A percentile compares a stretch with the other conserved stretches of the same genome.
phyloP scores from a whole-genome alignment of 2,329 filamentous ascomycete species.

The Neopestalotiopsis clavispora region DNA sequence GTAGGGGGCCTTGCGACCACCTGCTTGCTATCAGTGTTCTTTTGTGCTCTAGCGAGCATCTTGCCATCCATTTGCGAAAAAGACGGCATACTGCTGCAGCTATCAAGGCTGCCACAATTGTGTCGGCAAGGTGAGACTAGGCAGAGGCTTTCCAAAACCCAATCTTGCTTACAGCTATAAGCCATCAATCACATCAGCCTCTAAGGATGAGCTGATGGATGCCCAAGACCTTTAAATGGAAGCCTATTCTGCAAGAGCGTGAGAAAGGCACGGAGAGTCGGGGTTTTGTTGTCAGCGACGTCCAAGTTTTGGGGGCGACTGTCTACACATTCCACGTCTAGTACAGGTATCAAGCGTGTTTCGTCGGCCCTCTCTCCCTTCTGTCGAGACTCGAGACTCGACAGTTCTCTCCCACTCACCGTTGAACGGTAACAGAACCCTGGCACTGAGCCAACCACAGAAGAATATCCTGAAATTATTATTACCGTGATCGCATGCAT shows the following conservation, averaged over 20 bases:
- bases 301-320: not conserved
- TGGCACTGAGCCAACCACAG: conserved; percentile 13
- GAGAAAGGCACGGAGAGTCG: not conserved
- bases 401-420: not conserved
- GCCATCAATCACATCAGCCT: not conserved
- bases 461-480: not conserved
- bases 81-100: not conserved
- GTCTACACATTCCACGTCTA: not conserved
- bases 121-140: not conserved
- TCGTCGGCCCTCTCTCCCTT: conserved; percentile 7
- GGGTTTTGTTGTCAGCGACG: not conserved
- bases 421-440: not conserved
- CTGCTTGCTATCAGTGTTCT: not conserved
- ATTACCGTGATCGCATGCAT: not conserved
- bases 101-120: not conserved
- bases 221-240: not conserved
- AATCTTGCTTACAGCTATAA: not conserved
- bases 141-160: conserved; percentile 2
- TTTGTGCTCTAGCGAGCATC: not conserved
- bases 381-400: not conserved
- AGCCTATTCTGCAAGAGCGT: conserved; percentile 1
- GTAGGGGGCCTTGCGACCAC: too few species aligned
- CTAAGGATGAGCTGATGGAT: not conserved
- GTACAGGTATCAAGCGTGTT: conserved; percentile 5
- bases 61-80: not conserved